Percentiles rank a stretch among this genome's conserved stretches.
These are phyloP conservation scores for Moricandia moricandioides DNA, from an alignment of 345 rosid species.

Conservation along the genomic window DNA sequence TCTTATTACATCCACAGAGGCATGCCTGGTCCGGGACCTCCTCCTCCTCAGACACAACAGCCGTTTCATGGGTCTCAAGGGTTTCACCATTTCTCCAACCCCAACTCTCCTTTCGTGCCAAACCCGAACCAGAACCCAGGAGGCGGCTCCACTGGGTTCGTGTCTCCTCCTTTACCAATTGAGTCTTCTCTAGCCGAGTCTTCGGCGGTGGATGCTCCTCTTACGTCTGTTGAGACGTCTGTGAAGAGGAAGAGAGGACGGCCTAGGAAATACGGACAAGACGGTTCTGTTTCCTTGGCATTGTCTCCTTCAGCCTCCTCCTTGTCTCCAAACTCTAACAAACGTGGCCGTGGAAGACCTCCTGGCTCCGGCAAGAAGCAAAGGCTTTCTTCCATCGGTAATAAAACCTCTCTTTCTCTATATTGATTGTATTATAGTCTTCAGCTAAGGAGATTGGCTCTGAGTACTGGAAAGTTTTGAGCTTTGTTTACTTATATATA, in stretches of 20 bases:
- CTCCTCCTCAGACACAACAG: slow-evolving; percentile 44
- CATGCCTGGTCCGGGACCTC: slow-evolving; percentile 49
- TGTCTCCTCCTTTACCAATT: slow-evolving; percentile 37
- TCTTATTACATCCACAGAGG: slow-evolving; percentile 81
- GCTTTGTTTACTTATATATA: not conserved
- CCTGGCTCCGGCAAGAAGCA: slow-evolving; percentile 88
- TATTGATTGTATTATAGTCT: not conserved
- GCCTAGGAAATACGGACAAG: slow-evolving; percentile 85
- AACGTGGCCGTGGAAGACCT: slow-evolving; percentile 91
- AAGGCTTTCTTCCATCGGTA: slow-evolving; percentile 65
- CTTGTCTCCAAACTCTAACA: slow-evolving; percentile 56
- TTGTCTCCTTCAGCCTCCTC: slow-evolving; percentile 51
- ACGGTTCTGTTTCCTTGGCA: slow-evolving; percentile 75
- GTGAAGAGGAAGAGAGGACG: slow-evolving; percentile 83
- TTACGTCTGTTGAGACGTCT: slow-evolving; percentile 45
- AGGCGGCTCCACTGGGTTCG: slow-evolving; percentile 24
- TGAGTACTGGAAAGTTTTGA: not conserved
- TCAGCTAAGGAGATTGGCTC: not conserved
- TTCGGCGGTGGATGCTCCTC: slow-evolving; percentile 49
- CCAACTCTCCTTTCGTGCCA: slow-evolving; percentile 57
- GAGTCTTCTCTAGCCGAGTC: slow-evolving; percentile 57
- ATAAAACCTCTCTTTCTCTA: slow-evolving; percentile 4
- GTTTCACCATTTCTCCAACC: slow-evolving; percentile 50
- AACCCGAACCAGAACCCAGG: slow-evolving; percentile 21
- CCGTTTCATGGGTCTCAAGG: slow-evolving; percentile 69